Conservation (phyloP, 2,329 filamentous ascomycete species). For the Blastomyces silverae region DNA sequence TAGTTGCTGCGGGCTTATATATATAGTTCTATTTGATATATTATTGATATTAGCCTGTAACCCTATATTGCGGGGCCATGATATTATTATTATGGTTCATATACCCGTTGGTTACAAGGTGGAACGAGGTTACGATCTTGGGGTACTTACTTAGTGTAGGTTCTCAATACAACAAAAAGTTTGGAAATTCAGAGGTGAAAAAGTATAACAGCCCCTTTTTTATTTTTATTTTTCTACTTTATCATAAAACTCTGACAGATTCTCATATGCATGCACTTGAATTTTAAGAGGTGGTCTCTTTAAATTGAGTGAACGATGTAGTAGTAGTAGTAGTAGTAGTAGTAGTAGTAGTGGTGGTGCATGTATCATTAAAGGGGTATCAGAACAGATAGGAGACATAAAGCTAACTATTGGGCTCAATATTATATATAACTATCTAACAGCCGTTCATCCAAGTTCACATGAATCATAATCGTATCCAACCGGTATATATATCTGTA, state of each 20-base stretch:
- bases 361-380: neutral
- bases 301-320: neutral
- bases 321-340: no score
- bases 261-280: no score
- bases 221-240: no score
- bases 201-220: no score
- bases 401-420: neutral
- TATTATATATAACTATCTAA: conserved; percentile 2
- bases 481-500: neutral
- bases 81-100: no score
- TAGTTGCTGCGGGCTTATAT: neutral
- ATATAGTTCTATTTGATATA: neutral
- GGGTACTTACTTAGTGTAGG: no score
- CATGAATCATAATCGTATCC: neutral
- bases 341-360: no score
- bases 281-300: neutral
- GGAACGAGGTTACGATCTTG: no score
- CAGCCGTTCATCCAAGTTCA: neutral
- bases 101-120: no score
- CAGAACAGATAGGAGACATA: neutral
- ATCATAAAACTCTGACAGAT: no score
- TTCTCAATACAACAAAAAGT: no score
- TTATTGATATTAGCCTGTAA: neutral
- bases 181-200: no score
- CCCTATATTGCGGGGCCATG: neutral